Percentiles rank a stretch among this genome's conserved stretches.
Conservation (phyloP, 257 asterid species). For the Solanum medicagineum region DNA sequence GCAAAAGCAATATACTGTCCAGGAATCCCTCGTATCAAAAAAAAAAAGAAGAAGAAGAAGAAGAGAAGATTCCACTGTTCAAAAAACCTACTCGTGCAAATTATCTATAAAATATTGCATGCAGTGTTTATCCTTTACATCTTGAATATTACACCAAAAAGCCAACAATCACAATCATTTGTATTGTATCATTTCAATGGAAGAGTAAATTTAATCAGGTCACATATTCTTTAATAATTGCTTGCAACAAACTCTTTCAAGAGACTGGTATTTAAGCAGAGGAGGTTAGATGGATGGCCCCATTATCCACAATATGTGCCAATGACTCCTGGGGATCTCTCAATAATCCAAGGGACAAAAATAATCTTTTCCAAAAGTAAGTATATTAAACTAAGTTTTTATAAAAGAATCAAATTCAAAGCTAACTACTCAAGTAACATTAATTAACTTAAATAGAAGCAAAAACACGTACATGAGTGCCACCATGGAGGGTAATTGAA, state of each 20-base stretch:
- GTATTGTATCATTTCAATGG: not conserved
- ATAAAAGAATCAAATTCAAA: not conserved
- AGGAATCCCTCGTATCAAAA: not conserved
- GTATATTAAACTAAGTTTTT: not conserved
- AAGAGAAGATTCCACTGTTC: not conserved
- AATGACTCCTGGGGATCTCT: not conserved
- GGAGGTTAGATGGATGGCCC: not conserved
- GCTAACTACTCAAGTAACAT: not conserved
- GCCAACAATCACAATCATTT: not conserved
- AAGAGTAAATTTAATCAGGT: not conserved
- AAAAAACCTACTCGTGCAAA: not conserved
- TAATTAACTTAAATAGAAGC: not conserved
- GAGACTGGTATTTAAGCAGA: not conserved
- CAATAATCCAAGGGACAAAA: not conserved
- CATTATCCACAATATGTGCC: not conserved
- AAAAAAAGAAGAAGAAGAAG: not conserved
- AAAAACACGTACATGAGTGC: conserved; percentile 60
- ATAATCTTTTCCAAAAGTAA: not conserved
- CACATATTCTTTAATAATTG: not conserved
- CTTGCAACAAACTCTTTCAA: not conserved
- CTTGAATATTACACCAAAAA: not conserved
- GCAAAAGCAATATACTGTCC: not conserved
- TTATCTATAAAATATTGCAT: not conserved
- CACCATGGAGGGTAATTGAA: conserved; percentile 85
- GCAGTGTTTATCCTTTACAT: not conserved